Evolutionary conservation across 176 grass and related monocot genomes (phyloP).

Genomic region (Triticum aestivum): DNA sequence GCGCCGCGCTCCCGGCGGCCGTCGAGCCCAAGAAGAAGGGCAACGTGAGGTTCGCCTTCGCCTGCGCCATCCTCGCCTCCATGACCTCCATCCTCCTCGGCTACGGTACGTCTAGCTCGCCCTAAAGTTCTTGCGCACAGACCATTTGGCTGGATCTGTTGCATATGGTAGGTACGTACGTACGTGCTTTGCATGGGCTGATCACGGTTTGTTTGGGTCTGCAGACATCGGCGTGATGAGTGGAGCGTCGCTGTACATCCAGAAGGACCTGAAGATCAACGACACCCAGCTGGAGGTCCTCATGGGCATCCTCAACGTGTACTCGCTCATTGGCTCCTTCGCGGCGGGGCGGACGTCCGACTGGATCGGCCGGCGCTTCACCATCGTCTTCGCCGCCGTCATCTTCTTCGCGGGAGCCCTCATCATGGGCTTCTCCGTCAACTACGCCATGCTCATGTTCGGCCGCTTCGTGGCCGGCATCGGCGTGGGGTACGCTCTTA

Average conservation of each 20-base stretch:
- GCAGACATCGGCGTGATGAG: constrained; percentile 93
- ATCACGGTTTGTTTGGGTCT: not conserved
- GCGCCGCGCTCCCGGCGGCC: constrained; percentile 34
- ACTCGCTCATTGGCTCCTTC: constrained; percentile 76
- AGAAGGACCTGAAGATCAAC: constrained; percentile 44
- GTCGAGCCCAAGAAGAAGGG: constrained; percentile 38
- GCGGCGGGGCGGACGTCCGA: constrained; percentile 76
- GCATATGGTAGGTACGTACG: not conserved
- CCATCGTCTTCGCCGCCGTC: constrained; percentile 67
- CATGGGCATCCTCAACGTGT: constrained; percentile 74
- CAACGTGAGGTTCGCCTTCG: constrained; percentile 58
- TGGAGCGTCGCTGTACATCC: constrained; percentile 62
- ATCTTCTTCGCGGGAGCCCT: constrained; percentile 79
- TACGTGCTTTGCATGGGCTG: constrained; percentile 1
- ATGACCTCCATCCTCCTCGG: constrained; percentile 83
- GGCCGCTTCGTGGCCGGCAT: constrained; percentile 75
- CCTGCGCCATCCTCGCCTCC: constrained; percentile 77
- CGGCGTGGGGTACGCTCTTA: constrained; percentile 74
- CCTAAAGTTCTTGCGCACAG: not conserved
- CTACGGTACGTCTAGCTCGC: not conserved
- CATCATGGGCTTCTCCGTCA: constrained; percentile 71
- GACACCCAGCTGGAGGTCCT: constrained; percentile 66
- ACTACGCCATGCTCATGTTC: constrained; percentile 77
- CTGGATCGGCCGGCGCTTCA: constrained; percentile 78
- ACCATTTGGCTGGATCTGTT: not conserved